Conservation (phyloP, 345 rosid genomes). For the Mallotus nudiflorus region DNA sequence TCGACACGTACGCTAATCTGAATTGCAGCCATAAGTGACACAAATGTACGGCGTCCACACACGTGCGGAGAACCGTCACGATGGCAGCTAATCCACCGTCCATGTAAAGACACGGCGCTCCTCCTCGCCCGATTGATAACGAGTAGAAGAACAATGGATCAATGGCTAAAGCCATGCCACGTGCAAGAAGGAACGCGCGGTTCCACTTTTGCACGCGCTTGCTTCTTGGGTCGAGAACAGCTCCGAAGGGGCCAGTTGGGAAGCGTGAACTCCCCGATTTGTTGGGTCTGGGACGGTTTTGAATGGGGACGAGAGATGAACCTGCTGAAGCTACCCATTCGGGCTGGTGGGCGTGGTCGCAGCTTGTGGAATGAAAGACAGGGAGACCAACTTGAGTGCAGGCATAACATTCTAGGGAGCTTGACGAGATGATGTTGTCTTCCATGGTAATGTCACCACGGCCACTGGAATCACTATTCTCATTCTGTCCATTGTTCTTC, state of each 20-base stretch:
- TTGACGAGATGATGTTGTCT: constrained; percentile 39
- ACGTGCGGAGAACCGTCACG: constrained; percentile 68
- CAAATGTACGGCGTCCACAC: constrained; percentile 63
- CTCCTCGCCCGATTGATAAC: constrained; percentile 54
- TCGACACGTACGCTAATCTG: constrained; percentile 72
- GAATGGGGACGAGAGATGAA: constrained; percentile 84
- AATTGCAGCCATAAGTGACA: constrained; percentile 81
- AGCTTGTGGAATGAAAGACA: constrained; percentile 89
- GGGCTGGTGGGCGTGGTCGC: constrained; percentile 83
- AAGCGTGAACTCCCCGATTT: constrained; percentile 14
- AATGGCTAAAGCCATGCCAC: constrained; percentile 73
- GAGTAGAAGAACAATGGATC: constrained; percentile 90
- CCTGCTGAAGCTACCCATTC: constrained; percentile 98
- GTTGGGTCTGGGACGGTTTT: constrained; percentile 25
- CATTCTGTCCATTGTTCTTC: neutral
- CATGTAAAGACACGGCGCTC: constrained; percentile 72
- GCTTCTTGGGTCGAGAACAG: constrained; percentile 67
- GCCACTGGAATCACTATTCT: constrained; percentile 10
- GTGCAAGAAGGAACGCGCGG: constrained; percentile 66
- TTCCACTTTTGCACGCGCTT: constrained; percentile 73
- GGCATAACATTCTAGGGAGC: constrained; percentile 78
- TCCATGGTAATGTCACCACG: constrained; percentile 16
- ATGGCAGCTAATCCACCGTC: constrained; percentile 68
- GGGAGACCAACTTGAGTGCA: constrained; percentile 96
- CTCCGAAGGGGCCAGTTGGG: constrained; percentile 39